Base-by-base conservation (phyloP, 2,329 filamentous ascomycete species). In the Penicillium sclerotigenum region DNA sequence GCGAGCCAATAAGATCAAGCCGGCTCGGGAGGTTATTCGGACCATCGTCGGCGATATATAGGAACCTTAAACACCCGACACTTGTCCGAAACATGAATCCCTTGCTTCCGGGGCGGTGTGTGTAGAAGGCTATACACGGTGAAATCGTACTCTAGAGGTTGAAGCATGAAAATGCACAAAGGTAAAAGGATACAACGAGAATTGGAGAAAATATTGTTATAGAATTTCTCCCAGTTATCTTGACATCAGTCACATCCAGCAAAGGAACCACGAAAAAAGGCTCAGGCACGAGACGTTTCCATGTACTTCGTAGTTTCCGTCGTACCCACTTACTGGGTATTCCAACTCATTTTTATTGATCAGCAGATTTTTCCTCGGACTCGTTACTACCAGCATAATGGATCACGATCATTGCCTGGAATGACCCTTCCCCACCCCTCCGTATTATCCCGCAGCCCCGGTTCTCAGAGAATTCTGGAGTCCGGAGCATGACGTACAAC, bases 1-100 rank as follows among this genome's bases (percentile, higher is more conserved):
- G 26, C 41, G 4, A 20, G 18, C 51, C 57, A 56, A 57, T 58
- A 42, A 59, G 42, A 52, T 50, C 54, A 46, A 57, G 14, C 45
- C 46, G 56, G 54, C 18, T 59, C 59, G 59, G 62, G 47, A 49
- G 51, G 42, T 60, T 47, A 46, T 42, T 65, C 63, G 63, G 63
- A 22, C 43, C 43, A 48, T 65, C 53, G 51, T 65, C 61, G 62
- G 61, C 28, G 38, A 52, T 60, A 64, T 56, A 40, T 49, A 18
- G 13, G 29, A 52, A 46, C n/a, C 6, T 36, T 36, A 26, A 43
- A 16, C 11, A 26, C 29, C 48, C 50, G 45, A 54, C 24, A 38
- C 3, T 22, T 43, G 43, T 36, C 62, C 62, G 59, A 65, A 46
- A 36, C 9, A 29, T 49, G 54, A 24, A 52, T 45, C n/a, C 18